phyloP scores from a whole-genome alignment of 331 rosid genomes.

The Acacia concinna region DNA sequence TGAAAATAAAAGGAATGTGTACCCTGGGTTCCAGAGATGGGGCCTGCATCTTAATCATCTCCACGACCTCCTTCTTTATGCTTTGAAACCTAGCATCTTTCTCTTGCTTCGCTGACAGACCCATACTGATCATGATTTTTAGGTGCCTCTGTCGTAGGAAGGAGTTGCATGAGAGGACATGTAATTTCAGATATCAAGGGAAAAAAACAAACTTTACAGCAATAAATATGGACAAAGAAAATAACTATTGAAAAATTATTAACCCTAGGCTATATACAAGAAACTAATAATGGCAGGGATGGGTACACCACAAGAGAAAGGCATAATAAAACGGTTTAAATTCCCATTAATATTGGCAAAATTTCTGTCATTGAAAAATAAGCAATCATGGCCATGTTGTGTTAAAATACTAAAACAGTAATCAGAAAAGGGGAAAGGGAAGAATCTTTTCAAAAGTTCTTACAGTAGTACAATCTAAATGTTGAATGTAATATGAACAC shows the following conservation, averaged over 20 bases:
- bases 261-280: constrained; percentile 9
- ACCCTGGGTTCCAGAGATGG: constrained; percentile 75
- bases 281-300: neutral
- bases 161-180: constrained; percentile 40
- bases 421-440: neutral
- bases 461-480: constrained; percentile 21
- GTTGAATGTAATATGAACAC: constrained; percentile 21
- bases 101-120: constrained; percentile 90
- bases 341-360: constrained; percentile 25
- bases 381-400: constrained; percentile 16
- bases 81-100: constrained; percentile 80
- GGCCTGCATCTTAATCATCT: constrained; percentile 68
- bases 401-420: constrained; percentile 22
- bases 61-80: constrained; percentile 86
- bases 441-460: constrained; percentile 7
- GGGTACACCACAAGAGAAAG: constrained; percentile 10
- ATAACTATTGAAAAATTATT: constrained; percentile 8
- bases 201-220: constrained; percentile 25
- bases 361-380: neutral
- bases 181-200: constrained; percentile 30
- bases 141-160: constrained; percentile 77
- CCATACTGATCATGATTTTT: constrained; percentile 86
- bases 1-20: constrained; percentile 23
- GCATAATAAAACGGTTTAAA: neutral
- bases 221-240: constrained; percentile 19